Conservation (phyloP, 371 early-diverging fungal genomes). For the Parasitella parasitica region DNA sequence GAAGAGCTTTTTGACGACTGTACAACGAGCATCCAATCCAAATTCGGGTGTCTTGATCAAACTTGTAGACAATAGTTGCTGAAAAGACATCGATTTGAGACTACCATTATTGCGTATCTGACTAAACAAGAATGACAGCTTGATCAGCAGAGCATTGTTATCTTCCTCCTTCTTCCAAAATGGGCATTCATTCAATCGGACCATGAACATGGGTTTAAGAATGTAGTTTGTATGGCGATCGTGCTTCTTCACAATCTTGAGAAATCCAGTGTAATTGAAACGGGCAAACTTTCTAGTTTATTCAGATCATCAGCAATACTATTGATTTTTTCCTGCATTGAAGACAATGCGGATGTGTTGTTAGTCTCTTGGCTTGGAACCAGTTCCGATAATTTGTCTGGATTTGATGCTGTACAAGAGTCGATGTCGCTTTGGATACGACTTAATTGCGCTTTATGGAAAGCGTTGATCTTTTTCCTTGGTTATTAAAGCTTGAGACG, state of each 20-base stretch:
- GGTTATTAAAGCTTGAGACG: not conserved
- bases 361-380: constrained; percentile 26
- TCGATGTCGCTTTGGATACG: constrained; percentile 82
- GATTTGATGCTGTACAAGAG: constrained; percentile 55
- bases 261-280: constrained; percentile 94
- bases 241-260: constrained; percentile 97
- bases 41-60: not conserved
- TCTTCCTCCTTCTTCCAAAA: constrained; percentile 92
- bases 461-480: constrained; percentile 74
- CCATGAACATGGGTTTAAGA: constrained; percentile 86
- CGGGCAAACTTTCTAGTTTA: constrained; percentile 91
- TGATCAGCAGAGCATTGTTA: constrained; percentile 85
- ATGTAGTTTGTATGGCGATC: constrained; percentile 90
- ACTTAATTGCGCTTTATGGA: constrained; percentile 86
- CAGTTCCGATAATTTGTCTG: constrained; percentile 27
- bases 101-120: constrained; percentile 82
- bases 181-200: constrained; percentile 81
- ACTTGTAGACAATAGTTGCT: constrained; percentile 15
- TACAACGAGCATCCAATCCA: constrained; percentile 9
- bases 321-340: constrained; percentile 72
- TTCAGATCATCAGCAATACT: constrained; percentile 86
- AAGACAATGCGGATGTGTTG: constrained; percentile 41
- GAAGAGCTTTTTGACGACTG: constrained; percentile 82
- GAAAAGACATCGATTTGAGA: constrained; percentile 33
- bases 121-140: constrained; percentile 87